Conservation (phyloP, 1,139 yeast species). For the Tardiomyces digboiensis region DNA sequence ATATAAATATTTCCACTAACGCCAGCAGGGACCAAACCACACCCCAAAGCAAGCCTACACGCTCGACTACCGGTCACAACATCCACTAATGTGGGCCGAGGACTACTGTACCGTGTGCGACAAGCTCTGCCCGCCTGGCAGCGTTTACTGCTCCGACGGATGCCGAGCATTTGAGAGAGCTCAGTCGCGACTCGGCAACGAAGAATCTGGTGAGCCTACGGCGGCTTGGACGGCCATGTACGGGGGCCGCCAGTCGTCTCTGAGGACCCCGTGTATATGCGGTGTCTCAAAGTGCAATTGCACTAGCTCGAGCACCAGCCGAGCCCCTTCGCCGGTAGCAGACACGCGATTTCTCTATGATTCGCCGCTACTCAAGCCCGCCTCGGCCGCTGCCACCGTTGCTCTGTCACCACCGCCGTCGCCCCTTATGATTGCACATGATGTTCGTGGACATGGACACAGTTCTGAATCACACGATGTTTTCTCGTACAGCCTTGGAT, state of each 20-base stretch:
- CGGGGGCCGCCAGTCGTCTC: not conserved
- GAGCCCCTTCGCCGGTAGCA: not conserved
- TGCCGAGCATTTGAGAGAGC: conserved; percentile 19
- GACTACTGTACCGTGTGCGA: conserved; percentile 36
- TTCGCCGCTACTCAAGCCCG: conserved; percentile 18
- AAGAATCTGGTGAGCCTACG: not conserved
- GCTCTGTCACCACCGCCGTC: conserved; percentile 8
- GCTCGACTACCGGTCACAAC: not conserved
- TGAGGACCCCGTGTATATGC: conserved; percentile 1
- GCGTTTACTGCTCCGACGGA: conserved; percentile 31
- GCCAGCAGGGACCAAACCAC: too few relatives aligned
- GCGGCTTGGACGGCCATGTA: not conserved
- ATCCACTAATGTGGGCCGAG: conserved; percentile 27
- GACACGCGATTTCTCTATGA: conserved; percentile 17
- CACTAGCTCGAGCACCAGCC: conserved; percentile 4
- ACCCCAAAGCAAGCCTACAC: too few relatives aligned
- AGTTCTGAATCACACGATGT: too few relatives aligned
- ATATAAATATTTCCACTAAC: not conserved
- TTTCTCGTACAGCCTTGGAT: not conserved
- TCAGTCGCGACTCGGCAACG: not conserved
- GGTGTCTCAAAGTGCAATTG: not conserved
- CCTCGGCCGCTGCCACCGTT: conserved; percentile 1
- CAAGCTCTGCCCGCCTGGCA: conserved; percentile 30
- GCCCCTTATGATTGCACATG: conserved; percentile 10
- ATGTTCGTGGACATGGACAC: too few relatives aligned